Percentiles rank a stretch among this genome's conserved stretches.
Evolutionary conservation across 2,329 filamentous ascomycete species (phyloP).

Genomic region (Coniochaeta sp.): DNA sequence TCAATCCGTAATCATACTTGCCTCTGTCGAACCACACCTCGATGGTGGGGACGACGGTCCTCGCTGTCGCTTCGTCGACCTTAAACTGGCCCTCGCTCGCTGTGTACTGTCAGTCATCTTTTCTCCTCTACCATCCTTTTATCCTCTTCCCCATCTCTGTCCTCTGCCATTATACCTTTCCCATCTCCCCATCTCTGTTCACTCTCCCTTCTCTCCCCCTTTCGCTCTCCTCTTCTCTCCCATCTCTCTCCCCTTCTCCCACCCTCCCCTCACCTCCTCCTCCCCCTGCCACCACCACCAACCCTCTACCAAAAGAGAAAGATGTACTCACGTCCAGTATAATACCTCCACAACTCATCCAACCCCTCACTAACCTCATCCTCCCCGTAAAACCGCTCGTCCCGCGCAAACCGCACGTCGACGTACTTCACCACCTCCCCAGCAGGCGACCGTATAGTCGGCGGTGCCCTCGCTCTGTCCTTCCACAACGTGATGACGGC

Average conservation of each 20-base stretch:
- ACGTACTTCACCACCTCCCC: slow-evolving; percentile 2
- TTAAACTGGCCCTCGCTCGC: slow-evolving; percentile 3
- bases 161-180: too few species aligned
- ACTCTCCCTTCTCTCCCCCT: too few species aligned
- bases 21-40: slow-evolving; percentile 4
- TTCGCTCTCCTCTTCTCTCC: too few species aligned
- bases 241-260: too few species aligned
- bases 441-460: not conserved
- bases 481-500: not conserved
- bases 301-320: not conserved
- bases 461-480: not conserved
- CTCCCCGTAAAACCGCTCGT: not conserved
- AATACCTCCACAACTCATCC: not conserved
- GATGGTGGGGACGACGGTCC: not conserved
- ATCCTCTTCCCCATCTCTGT: not conserved
- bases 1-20: slow-evolving; percentile 1
- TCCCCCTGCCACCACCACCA: too few species aligned
- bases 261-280: too few species aligned
- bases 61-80: not conserved
- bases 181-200: too few species aligned
- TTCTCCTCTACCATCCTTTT: not conserved
- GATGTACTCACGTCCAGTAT: slow-evolving; percentile 1
- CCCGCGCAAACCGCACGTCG: not conserved
- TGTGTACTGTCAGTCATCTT: not conserved
- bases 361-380: not conserved